These are phyloP conservation scores for Scedosporium apiospermum DNA, from an alignment of 2,329 filamentous ascomycete species.

Conservation along the genomic window DNA sequence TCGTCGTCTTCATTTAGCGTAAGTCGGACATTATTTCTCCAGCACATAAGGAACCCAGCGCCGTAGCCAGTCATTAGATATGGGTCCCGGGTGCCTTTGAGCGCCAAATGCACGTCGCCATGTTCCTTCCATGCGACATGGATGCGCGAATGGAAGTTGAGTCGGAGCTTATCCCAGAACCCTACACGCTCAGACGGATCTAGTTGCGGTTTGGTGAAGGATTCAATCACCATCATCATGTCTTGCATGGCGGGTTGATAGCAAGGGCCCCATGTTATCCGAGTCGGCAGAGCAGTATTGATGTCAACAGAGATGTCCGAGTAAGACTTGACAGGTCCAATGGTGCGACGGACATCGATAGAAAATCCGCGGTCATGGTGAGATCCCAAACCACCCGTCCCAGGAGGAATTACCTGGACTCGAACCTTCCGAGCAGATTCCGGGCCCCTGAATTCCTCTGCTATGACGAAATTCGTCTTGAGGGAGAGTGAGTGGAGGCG, in stretches of 20 bases:
- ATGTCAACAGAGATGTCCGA: slow-evolving; percentile 88
- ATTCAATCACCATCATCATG: slow-evolving; percentile 99
- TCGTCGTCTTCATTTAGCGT: slow-evolving; percentile 77
- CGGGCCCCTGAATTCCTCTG: slow-evolving; percentile 77
- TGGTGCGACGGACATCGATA: slow-evolving; percentile 80
- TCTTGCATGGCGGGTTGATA: slow-evolving; percentile 98
- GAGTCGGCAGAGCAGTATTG: slow-evolving; percentile 83
- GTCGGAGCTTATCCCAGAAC: slow-evolving; percentile 97
- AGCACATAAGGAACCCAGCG: slow-evolving; percentile 96
- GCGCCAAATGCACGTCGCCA: slow-evolving; percentile 84
- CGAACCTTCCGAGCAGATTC: slow-evolving; percentile 73
- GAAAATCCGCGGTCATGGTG: slow-evolving; percentile 59
- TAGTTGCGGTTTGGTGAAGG: slow-evolving; percentile 89
- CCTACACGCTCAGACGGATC: slow-evolving; percentile 90
- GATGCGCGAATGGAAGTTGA: slow-evolving; percentile 88
- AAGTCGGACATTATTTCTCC: slow-evolving; percentile 88
- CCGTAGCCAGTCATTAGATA: slow-evolving; percentile 89
- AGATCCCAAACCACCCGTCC: slow-evolving; percentile 43
- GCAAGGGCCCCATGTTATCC: slow-evolving; percentile 93
- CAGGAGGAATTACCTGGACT: slow-evolving; percentile 75
- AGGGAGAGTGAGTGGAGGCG: slow-evolving; percentile 74
- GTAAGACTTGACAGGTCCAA: slow-evolving; percentile 92
- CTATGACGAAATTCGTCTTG: slow-evolving; percentile 87
- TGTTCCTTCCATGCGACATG: slow-evolving; percentile 88
- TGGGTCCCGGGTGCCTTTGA: slow-evolving; percentile 88